These are phyloP conservation scores for Phaeotremella skinneri DNA, from an alignment of 768 basidiomycete genomes.

Conservation along the genomic window DNA sequence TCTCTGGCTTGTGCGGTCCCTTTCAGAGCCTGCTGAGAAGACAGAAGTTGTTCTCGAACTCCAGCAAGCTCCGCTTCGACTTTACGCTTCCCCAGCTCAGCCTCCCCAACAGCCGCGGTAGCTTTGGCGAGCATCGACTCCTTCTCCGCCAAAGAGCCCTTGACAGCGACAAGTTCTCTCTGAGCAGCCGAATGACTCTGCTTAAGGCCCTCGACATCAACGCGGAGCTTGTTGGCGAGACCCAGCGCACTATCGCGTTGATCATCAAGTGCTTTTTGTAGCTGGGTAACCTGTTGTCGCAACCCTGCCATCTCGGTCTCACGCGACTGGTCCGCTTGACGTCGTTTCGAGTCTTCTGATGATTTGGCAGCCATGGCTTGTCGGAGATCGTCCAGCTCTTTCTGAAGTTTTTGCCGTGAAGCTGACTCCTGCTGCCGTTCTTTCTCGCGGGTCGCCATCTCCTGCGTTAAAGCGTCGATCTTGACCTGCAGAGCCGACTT, in stretches of 20 bases:
- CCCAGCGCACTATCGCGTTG: constrained; percentile 64
- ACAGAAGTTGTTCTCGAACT: constrained; percentile 26
- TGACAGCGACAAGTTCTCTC: constrained; percentile 57
- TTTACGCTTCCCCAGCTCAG: constrained; percentile 18
- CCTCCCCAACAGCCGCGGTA: constrained; percentile 8
- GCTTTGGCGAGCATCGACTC: constrained; percentile 56
- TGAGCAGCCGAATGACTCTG: constrained; percentile 67
- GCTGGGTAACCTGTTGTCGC: constrained; percentile 61
- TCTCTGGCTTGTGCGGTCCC: constrained; percentile 59
- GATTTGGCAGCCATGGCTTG: constrained; percentile 78
- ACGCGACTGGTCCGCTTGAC: constrained; percentile 80
- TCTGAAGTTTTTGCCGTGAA: constrained; percentile 61
- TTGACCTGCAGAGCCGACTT: constrained; percentile 22
- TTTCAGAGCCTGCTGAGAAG: constrained; percentile 25
- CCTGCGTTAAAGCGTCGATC: constrained; percentile 55
- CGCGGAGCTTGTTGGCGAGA: constrained; percentile 67
- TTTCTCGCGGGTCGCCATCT: constrained; percentile 57
- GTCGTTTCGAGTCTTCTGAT: constrained; percentile 76
- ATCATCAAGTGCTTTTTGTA: constrained; percentile 68
- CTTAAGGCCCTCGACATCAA: constrained; percentile 67
- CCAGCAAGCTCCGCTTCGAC: constrained; percentile 33
- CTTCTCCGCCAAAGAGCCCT: constrained; percentile 60
- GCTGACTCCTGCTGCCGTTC: constrained; percentile 29
- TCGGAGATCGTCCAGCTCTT: constrained; percentile 82
- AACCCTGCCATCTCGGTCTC: constrained; percentile 77